A percentile compares a stretch with the other conserved stretches of the same genome.
Conservation (phyloP, 2,329 filamentous ascomycete genomes). For the Zelopaecilomyces penicillatus region DNA sequence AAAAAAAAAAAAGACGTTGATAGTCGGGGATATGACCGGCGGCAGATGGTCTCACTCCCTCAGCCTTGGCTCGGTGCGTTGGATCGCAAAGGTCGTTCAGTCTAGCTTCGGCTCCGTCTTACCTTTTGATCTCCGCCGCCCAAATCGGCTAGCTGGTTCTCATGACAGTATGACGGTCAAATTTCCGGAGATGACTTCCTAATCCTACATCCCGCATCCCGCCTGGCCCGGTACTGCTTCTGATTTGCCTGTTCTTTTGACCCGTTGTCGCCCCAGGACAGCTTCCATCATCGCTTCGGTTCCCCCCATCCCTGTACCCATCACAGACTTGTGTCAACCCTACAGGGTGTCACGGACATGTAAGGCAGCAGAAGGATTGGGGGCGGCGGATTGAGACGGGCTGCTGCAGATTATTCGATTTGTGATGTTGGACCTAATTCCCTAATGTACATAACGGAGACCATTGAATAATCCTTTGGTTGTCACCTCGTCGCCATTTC, state of each 20-base stretch:
- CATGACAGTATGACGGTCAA: no score
- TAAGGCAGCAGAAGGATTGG: conserved; percentile 3
- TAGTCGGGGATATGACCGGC: not conserved
- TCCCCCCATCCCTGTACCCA: not conserved
- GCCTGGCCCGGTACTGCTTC: not conserved
- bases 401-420: conserved; percentile 2
- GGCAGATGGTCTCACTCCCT: not conserved
- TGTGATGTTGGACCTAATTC: conserved; percentile 3
- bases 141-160: conserved; percentile 6
- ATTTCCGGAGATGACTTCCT: conserved; percentile 9
- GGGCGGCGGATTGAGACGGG: conserved; percentile 6
- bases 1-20: not conserved
- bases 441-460: not conserved
- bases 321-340: conserved; percentile 4
- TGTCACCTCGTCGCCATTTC: not conserved
- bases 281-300: conserved; percentile 1
- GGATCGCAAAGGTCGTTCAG: not conserved
- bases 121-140: conserved; percentile 9
- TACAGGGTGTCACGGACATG: conserved; percentile 3
- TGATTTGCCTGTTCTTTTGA: conserved; percentile 1
- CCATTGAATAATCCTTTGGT: no score
- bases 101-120: conserved; percentile 4
- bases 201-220: conserved; percentile 5
- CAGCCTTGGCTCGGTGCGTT: not conserved
- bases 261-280: not conserved